A percentile compares a stretch with the other conserved stretches of the same genome.
phyloP scores from a whole-genome alignment of 2,329 filamentous ascomycete genomes.

The Trichothecium sympodiale region DNA sequence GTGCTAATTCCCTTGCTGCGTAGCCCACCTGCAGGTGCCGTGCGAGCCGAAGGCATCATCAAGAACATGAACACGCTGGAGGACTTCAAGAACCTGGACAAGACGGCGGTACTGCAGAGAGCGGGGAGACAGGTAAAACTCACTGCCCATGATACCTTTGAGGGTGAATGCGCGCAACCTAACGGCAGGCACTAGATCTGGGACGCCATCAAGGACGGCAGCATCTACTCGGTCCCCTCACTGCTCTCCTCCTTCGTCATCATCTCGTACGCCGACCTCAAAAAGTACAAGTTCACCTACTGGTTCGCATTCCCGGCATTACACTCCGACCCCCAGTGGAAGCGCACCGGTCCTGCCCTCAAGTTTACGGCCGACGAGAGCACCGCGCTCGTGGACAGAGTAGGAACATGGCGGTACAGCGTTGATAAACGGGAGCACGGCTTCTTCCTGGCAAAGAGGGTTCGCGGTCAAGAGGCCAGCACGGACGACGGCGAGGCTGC shows the following conservation, averaged over 20 bases:
- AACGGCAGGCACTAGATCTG: constrained; percentile 60
- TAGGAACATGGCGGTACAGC: constrained; percentile 79
- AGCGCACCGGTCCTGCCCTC: constrained; percentile 41
- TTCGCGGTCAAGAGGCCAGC: constrained; percentile 30
- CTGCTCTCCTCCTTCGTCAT: constrained; percentile 81
- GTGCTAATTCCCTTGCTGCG: constrained; percentile 15
- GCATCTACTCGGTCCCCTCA: constrained; percentile 89
- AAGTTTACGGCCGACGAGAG: constrained; percentile 59
- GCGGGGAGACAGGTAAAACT: constrained; percentile 62
- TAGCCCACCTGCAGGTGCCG: constrained; percentile 59
- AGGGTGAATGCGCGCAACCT: background rate
- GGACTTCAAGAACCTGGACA: constrained; percentile 79
- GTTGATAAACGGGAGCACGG: constrained; percentile 79
- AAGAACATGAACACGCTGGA: constrained; percentile 95
- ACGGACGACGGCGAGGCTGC: constrained; percentile 36
- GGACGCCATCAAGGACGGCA: constrained; percentile 94
- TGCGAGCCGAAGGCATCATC: constrained; percentile 84
- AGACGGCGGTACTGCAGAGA: constrained; percentile 63
- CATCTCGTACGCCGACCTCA: constrained; percentile 88
- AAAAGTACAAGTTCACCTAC: constrained; percentile 96
- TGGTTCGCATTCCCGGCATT: constrained; percentile 95
- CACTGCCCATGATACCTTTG: background rate
- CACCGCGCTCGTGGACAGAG: constrained; percentile 64
- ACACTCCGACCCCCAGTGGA: constrained; percentile 81
- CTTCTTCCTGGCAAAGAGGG: constrained; percentile 88